A percentile compares a stretch with the other conserved stretches of the same genome.
These are phyloP conservation scores for Solanum hybrid DNA, from an alignment of 305 asterid genomes.

Conservation along the genomic window DNA sequence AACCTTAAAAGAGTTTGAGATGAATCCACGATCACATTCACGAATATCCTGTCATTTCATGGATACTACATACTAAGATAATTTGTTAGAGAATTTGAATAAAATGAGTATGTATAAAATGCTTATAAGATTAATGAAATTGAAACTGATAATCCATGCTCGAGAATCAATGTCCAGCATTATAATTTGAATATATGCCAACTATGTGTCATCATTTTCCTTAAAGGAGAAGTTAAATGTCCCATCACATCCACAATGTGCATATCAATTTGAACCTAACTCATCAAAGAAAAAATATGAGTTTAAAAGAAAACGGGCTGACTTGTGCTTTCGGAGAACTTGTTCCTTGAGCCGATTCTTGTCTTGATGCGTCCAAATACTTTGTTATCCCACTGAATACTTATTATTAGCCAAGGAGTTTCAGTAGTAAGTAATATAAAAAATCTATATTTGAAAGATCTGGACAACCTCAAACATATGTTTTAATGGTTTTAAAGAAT, in stretches of 20 bases:
- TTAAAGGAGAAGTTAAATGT: neutral
- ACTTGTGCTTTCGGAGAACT: neutral
- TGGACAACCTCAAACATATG: neutral
- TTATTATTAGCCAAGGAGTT: neutral
- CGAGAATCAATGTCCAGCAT: too few species aligned
- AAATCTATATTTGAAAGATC: neutral
- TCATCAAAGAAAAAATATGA: too few species aligned
- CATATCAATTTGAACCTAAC: too few species aligned
- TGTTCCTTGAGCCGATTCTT: neutral
- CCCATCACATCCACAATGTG: too few species aligned
- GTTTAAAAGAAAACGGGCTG: neutral
- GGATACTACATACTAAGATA: neutral
- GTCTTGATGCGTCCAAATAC: neutral
- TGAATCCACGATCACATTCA: neutral
- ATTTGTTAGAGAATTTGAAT: neutral
- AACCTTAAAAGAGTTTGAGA: neutral
- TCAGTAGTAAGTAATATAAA: neutral
- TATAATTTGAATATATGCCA: too few species aligned
- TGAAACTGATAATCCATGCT: neutral
- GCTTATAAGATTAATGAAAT: neutral
- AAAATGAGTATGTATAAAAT: neutral
- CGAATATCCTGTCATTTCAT: neutral
- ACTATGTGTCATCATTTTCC: too few species aligned
- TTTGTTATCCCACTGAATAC: neutral
- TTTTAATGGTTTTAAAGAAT: too few species aligned